A percentile compares a stretch with the other conserved stretches of the same genome.
These are phyloP conservation scores for Calonectria multiphialidica DNA, from an alignment of 2,329 filamentous ascomycete genomes.

Conservation along the genomic window DNA sequence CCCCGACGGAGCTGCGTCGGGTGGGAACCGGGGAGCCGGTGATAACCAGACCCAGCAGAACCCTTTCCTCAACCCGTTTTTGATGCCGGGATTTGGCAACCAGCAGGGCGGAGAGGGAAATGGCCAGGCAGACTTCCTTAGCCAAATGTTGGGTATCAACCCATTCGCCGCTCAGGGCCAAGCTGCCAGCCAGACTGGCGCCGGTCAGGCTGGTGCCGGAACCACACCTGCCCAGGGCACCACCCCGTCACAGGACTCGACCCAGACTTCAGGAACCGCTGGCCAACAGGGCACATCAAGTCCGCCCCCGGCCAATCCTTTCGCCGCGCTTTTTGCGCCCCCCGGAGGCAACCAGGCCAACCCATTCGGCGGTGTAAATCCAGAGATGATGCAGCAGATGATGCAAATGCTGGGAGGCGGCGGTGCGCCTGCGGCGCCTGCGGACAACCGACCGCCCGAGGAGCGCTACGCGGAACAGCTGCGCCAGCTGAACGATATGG, in stretches of 20 bases:
- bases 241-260: slow-evolving; percentile 40
- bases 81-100: slow-evolving; percentile 41
- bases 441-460: slow-evolving; percentile 90
- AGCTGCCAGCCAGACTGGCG: slow-evolving; percentile 42
- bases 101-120: slow-evolving; percentile 30
- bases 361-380: slow-evolving; percentile 61
- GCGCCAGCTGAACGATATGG: slow-evolving; percentile 97
- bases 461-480: slow-evolving; percentile 93
- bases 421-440: slow-evolving; percentile 64
- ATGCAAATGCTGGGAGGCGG: slow-evolving; percentile 60
- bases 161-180: slow-evolving; percentile 44
- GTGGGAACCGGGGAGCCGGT: slow-evolving; percentile 47
- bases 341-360: slow-evolving; percentile 48
- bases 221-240: slow-evolving; percentile 42
- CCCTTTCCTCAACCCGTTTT: slow-evolving; percentile 56
- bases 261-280: slow-evolving; percentile 36
- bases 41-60: slow-evolving; percentile 49
- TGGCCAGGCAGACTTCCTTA: slow-evolving; percentile 20
- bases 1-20: slow-evolving; percentile 61
- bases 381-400: slow-evolving; percentile 68
- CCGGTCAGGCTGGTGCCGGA: slow-evolving; percentile 43
- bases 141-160: slow-evolving; percentile 46
- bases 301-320: slow-evolving; percentile 71
- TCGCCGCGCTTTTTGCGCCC: slow-evolving; percentile 72
- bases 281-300: slow-evolving; percentile 43